Percentiles rank a stretch among this genome's conserved stretches.
Evolutionary conservation across 192 early-diverging fungal genomes (phyloP).

Genomic region (Piromyces sp.): DNA sequence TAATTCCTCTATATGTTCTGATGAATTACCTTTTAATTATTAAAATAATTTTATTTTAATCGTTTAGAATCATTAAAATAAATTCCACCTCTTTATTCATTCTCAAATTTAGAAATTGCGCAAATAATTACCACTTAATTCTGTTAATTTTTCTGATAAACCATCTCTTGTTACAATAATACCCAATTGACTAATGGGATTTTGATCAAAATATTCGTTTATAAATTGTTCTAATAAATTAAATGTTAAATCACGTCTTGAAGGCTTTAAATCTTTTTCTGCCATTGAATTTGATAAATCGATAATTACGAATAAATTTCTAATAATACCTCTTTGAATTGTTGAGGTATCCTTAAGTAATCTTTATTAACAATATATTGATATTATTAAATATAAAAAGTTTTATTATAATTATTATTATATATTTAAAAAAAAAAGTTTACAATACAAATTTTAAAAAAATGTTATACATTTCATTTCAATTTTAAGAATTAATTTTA

Average conservation of each 20-base stretch:
- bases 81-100: too few species aligned
- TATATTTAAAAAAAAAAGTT: not conserved
- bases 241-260: slow-evolving; percentile 57
- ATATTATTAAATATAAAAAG: too few species aligned
- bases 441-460: too few species aligned
- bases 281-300: slow-evolving; percentile 73
- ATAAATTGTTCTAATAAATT: slow-evolving; percentile 50
- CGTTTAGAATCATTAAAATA: too few species aligned
- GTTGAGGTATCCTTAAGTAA: slow-evolving; percentile 46
- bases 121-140: slow-evolving; percentile 44
- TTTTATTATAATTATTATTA: too few species aligned
- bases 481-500: too few species aligned
- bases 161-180: slow-evolving; percentile 71
- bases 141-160: slow-evolving; percentile 66
- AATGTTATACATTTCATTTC: too few species aligned
- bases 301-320: slow-evolving; percentile 64
- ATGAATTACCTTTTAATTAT: slow-evolving; percentile 53
- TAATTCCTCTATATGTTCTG: slow-evolving; percentile 58
- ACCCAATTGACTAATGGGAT: slow-evolving; percentile 77
- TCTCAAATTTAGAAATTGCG: too few species aligned
- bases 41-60: too few species aligned
- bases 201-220: slow-evolving; percentile 86
- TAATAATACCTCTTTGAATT: slow-evolving; percentile 64
- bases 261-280: slow-evolving; percentile 68
- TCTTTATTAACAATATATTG: too few species aligned